Base-by-base conservation (phyloP, 2,329 filamentous ascomycete genomes). In the Simplicillium sp. region DNA sequence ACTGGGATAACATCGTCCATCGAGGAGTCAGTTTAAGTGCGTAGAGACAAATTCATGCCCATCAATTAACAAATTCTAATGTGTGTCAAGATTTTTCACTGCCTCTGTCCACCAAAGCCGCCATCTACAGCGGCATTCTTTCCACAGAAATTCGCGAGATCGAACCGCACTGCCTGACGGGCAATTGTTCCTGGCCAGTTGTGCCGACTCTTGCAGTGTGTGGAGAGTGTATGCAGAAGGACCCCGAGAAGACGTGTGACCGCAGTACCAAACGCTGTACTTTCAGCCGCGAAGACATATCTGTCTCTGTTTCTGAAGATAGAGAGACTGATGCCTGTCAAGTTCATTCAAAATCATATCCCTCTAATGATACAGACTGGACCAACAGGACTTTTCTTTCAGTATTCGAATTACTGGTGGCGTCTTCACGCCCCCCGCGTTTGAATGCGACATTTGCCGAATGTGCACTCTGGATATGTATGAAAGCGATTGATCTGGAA, bases 381-480 rank as follows among this genome's bases (percentile, higher is more conserved):
- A 49, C 45, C n/a, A 46, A 45, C 2, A 50, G 46, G 20, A 52
- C 61, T 0, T 55, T 56, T n/a, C 48, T 65, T 15, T 60, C 59
- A 6, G 45, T 54, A 1, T 65, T 64, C 38, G 61, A 65, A 33
- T 47, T 62, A 6, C 48, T 65, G 31, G 54, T 53, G 4, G 46
- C 55, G 5, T 51, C 44, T 9, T 56, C 54, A n/a, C 47, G 47
- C 3, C 37, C 44, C 12, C 42, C 37, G 4, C 42, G 45, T 32
- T 52, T 50, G 0, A 37, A 45, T 5, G 46, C 36, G 0, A 49
- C 46, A 11, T 61, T 52, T 4, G 47, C 50, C n/a, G 52, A 60
- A 38, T 65, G 61, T 34, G 52, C 53, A 1, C 36, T 65, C 1
- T 65, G 60, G 61, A 60, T 62, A 40, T 65, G 62, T 37, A 50